Evolutionary conservation across 2,329 filamentous ascomycete species (phyloP).

Genomic region (Pestalotiopsis sp.): DNA sequence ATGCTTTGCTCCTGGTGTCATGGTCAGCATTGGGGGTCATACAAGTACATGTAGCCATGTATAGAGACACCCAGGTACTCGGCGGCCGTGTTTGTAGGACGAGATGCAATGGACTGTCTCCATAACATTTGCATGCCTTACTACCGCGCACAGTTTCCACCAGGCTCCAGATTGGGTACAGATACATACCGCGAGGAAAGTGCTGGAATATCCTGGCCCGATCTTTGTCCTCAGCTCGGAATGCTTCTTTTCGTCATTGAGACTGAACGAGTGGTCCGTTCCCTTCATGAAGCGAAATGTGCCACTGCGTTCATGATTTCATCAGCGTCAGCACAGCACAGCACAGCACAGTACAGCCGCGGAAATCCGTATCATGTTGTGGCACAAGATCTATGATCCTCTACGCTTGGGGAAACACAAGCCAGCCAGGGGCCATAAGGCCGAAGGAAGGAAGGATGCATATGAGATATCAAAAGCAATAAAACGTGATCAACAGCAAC

Average conservation of each 20-base stretch:
- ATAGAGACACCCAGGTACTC: too few species aligned
- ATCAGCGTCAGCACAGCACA: neutral
- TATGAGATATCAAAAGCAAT: neutral
- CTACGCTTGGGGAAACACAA: neutral
- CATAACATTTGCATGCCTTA: neutral
- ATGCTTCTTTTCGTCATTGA: conserved; percentile 15
- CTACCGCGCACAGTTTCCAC: conserved; percentile 26
- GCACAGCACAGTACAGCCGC: neutral
- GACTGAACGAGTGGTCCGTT: conserved; percentile 12
- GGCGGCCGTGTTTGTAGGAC: too few species aligned
- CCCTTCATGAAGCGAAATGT: conserved; percentile 11
- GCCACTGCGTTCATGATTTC: neutral
- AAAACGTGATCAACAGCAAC: neutral
- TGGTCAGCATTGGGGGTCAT: neutral
- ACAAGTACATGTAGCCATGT: too few species aligned
- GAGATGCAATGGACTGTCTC: too few species aligned
- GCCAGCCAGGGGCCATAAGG: neutral
- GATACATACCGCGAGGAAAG: conserved; percentile 15
- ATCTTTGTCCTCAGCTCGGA: conserved; percentile 14
- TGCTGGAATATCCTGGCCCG: conserved; percentile 18
- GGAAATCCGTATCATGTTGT: neutral
- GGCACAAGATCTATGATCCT: neutral
- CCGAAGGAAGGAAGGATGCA: neutral
- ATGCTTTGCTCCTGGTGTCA: conserved; percentile 26
- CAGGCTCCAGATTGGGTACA: conserved; percentile 23